phyloP scores from a whole-genome alignment of 257 asterid species.

The Solanum peruvianum region DNA sequence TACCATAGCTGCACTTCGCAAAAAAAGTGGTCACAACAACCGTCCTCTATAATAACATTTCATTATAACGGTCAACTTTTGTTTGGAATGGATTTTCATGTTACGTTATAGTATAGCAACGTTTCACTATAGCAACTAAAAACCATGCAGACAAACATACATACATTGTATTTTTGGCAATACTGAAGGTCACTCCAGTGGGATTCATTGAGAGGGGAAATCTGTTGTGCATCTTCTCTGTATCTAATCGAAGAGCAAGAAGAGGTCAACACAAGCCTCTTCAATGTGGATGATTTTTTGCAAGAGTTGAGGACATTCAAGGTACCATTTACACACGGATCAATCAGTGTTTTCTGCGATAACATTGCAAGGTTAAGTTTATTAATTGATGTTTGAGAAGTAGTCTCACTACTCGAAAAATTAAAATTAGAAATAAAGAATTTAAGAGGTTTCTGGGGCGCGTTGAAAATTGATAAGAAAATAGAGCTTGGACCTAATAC shows the following conservation, averaged over 20 bases:
- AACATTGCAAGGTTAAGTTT: not conserved
- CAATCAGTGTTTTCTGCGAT: conserved; percentile 64
- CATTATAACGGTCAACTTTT: not conserved
- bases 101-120: not conserved
- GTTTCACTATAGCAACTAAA: not conserved
- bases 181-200: conserved; percentile 87
- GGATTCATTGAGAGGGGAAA: conserved; percentile 74
- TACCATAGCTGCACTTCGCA: conserved; percentile 66
- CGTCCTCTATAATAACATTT: not conserved
- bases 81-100: not conserved
- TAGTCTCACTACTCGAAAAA: not conserved
- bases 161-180: conserved; percentile 61
- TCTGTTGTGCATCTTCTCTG: conserved; percentile 42
- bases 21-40: not conserved
- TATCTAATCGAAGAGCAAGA: conserved; percentile 82
- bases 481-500: not conserved
- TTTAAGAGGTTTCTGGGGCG: not conserved
- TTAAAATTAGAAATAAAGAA: not conserved
- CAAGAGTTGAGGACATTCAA: conserved; percentile 76
- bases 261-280: conserved; percentile 85
- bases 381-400: not conserved
- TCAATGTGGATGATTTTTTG: conserved; percentile 49
- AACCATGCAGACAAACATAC: not conserved
- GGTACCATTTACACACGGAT: conserved; percentile 74
- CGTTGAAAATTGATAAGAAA: not conserved